Evolutionary conservation across 495 filamentous ascomycete genomes (phyloP).

Genomic region (Extremus antarcticus): DNA sequence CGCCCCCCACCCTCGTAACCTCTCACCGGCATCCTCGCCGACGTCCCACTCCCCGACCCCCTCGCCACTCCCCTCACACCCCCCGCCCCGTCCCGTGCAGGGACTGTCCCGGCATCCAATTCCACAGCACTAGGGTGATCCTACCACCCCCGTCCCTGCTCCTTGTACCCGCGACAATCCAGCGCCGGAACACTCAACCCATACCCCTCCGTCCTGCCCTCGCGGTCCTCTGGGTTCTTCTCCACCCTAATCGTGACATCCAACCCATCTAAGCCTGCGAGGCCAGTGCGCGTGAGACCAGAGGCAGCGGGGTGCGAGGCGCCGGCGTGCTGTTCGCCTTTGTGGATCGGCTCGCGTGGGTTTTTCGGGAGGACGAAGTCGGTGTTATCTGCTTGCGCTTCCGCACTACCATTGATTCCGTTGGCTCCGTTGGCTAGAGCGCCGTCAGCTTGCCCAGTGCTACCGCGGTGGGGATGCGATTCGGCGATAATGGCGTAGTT

Average conservation of each 20-base stretch:
- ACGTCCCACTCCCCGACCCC: too few relatives aligned
- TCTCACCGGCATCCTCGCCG: too few relatives aligned
- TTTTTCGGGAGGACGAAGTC: slow-evolving; percentile 12
- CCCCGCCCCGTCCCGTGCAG: too few relatives aligned
- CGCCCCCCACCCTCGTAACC: too few relatives aligned
- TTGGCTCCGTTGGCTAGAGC: slow-evolving; percentile 1
- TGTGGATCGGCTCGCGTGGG: slow-evolving; percentile 28
- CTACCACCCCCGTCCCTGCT: slow-evolving; percentile 19
- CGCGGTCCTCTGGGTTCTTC: slow-evolving; percentile 24
- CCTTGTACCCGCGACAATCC: slow-evolving; percentile 2
- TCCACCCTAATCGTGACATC: slow-evolving; percentile 32
- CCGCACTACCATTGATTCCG: neutral
- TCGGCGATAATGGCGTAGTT: slow-evolving; percentile 83
- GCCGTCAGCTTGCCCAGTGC: neutral
- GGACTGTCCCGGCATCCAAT: neutral
- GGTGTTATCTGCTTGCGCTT: neutral
- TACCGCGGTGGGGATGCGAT: slow-evolving; percentile 8
- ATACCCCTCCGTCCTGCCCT: slow-evolving; percentile 31
- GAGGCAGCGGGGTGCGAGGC: slow-evolving; percentile 28
- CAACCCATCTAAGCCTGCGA: slow-evolving; percentile 28
- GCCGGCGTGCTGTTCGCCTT: slow-evolving; percentile 28
- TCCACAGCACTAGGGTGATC: neutral
- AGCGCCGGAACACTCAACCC: slow-evolving; percentile 31
- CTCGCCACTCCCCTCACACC: too few relatives aligned
- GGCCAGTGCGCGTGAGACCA: slow-evolving; percentile 23